phyloP scores from a whole-genome alignment of 2,329 filamentous ascomycete genomes.

The Orbilia brochopaga region DNA sequence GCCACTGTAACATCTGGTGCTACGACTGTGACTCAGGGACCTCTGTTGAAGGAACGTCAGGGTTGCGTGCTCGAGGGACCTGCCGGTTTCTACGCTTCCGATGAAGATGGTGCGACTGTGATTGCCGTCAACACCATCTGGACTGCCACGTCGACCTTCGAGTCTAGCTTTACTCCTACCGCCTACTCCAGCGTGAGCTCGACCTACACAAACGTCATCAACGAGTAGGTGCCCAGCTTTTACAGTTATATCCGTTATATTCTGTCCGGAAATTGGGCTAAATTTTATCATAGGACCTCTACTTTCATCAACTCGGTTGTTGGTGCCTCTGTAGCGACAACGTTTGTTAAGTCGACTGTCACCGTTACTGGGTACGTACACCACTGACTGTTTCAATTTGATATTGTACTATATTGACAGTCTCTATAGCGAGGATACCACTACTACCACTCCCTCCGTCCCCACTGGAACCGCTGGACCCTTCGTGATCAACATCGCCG shows the following conservation, averaged over 20 bases:
- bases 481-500: conserved; percentile 18
- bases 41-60: conserved; percentile 6
- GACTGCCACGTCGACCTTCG: neutral
- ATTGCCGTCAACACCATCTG: neutral
- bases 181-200: neutral
- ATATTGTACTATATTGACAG: neutral
- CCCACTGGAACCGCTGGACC: conserved; percentile 23
- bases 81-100: conserved; percentile 11
- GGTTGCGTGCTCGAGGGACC: conserved; percentile 17
- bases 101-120: neutral
- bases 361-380: neutral
- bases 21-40: neutral
- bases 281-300: neutral
- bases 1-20: conserved; percentile 1
- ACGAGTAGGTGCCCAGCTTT: no score
- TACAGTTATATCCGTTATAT: no score
- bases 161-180: neutral
- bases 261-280: no score
- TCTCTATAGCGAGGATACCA: neutral
- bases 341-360: neutral
- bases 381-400: neutral
- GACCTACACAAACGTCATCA: no score
- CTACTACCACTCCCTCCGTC: conserved; percentile 8
- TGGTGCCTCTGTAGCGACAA: neutral
- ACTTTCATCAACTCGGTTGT: neutral